phyloP scores from a whole-genome alignment of 805 yeast genomes.

The Pichia sporocuriosa region DNA sequence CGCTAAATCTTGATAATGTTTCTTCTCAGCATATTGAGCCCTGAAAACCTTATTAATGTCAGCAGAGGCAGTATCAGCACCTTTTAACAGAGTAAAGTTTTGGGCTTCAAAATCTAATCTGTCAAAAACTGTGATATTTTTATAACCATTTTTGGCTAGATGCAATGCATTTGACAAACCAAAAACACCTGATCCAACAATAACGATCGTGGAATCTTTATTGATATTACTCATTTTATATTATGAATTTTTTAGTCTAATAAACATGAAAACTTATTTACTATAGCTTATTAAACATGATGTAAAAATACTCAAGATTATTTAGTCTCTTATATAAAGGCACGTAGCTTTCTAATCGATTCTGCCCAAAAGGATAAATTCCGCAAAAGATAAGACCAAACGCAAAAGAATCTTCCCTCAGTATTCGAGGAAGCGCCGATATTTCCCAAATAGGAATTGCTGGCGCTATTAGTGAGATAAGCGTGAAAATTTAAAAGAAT shows the following conservation, averaged over 20 bases:
- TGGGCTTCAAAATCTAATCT: conserved; percentile 15
- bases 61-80: conserved; percentile 21
- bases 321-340: no score
- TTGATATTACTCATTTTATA: not conserved
- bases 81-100: conserved; percentile 20
- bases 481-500: no score
- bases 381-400: not conserved
- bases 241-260: no score
- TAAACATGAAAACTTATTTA: no score
- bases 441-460: no score
- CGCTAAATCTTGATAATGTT: conserved; percentile 17
- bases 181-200: conserved; percentile 45
- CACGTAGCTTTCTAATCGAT: no score
- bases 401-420: no score
- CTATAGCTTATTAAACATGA: no score
- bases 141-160: conserved; percentile 16
- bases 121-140: conserved; percentile 17
- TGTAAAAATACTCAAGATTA: no score
- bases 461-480: no score
- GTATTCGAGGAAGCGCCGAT: no score
- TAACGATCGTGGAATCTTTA: conserved; percentile 17
- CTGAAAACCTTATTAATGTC: conserved; percentile 21
- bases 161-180: conserved; percentile 38
- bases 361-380: not conserved
- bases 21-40: conserved; percentile 16